Evolutionary conservation across 305 asterid species (phyloP).

Genomic region (Rubia tinctorum): DNA sequence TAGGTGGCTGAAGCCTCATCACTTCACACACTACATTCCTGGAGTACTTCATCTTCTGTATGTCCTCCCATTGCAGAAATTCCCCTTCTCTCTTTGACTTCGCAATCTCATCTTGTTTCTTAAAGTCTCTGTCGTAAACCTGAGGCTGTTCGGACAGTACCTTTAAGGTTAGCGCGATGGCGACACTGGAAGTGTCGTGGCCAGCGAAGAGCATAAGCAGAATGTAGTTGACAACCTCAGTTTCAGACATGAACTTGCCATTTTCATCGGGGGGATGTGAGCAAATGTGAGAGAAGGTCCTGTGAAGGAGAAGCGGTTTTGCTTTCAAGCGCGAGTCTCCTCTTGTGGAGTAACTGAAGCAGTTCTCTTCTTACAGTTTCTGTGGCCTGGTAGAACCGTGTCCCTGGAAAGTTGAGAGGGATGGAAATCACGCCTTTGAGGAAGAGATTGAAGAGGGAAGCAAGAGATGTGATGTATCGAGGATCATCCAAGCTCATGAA

Average conservation of each 20-base stretch:
- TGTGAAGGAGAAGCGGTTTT: constrained; percentile 24
- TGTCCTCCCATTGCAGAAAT: constrained; percentile 39
- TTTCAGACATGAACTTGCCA: constrained; percentile 35
- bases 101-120: constrained; percentile 45
- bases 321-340: constrained; percentile 22
- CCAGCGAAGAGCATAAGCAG: constrained; percentile 34
- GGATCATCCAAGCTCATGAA: constrained; percentile 36
- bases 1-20: constrained; percentile 42
- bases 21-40: constrained; percentile 49
- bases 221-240: constrained; percentile 25
- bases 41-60: constrained; percentile 53
- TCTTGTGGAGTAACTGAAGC: constrained; percentile 10
- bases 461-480: constrained; percentile 18
- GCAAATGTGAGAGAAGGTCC: constrained; percentile 36
- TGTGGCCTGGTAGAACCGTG: constrained; percentile 24
- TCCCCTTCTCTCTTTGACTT: constrained; percentile 29
- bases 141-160: constrained; percentile 27
- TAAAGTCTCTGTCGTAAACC: constrained; percentile 21
- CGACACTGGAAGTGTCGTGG: constrained; percentile 32
- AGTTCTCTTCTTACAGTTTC: constrained; percentile 22
- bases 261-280: constrained; percentile 25
- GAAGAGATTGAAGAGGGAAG: constrained; percentile 22
- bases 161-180: constrained; percentile 27
- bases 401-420: constrained; percentile 33
- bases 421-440: constrained; percentile 27